Base-by-base conservation (phyloP, 1,139 yeast genomes). In the Candida dubliniensis region DNA sequence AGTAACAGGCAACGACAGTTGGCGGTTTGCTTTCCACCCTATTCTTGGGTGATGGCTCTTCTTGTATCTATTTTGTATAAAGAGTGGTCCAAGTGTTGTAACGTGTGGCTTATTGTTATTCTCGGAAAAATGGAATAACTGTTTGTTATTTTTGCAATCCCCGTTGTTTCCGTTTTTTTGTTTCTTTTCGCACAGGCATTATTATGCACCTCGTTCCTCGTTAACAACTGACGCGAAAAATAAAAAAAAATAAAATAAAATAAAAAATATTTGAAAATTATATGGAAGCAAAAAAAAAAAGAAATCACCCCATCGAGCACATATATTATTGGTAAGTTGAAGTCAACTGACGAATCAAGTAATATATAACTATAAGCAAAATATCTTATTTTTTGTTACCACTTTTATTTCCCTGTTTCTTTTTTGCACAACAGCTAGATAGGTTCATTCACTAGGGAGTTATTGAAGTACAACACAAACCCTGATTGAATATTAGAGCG, bases 231-330 rank as follows among this genome's bases (percentile, higher is more conserved):
- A 27, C 30, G 7, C 30, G 30, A 27, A 27, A 27, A 27, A 10
- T 4, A 27, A 27, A 30, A 30, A 11, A 30, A 30, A 30, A 11
- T 8, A 30, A 30, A 30, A 30, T 8, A 27, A 39, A 33, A 40
- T 34, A 5, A 37, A 38, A 37, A 38, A 24, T 30, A 30, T 31
- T 9, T 6, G 27, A 13, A 34, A 34, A 34, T 18, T 6, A 15
- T 10, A 34, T n/a, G 23, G 27, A 18, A 8, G 12, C 9, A 23
- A 34, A 34, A 24, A 34, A 33, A 24, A 18, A 34, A 12, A 35
- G 38, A 35, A 25, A 35, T 35, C 36, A 34, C 36, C 27, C 36
- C 29, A 34, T 34, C n/a, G 8, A 24, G 10, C 13, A 12, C 25
- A 33, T 13, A 11, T 27, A 9, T 27, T n/a, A 4, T 30, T 11